These are phyloP conservation scores for Alternaria triticina DNA, from an alignment of 2,329 filamentous ascomycete genomes.

Conservation along the genomic window DNA sequence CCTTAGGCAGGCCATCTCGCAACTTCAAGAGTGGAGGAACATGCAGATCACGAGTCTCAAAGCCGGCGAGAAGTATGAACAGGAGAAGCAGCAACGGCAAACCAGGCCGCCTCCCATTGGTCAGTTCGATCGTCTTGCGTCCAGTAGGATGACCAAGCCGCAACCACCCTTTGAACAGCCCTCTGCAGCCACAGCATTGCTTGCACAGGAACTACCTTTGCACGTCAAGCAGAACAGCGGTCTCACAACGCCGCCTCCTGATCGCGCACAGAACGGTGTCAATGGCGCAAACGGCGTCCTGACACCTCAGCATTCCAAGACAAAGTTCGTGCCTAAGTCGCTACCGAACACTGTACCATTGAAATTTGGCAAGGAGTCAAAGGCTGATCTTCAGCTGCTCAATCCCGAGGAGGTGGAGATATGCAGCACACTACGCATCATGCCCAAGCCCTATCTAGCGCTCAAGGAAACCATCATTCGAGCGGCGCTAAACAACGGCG, in stretches of 20 bases:
- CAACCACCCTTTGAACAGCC: constrained; percentile 70
- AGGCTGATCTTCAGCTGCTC: constrained; percentile 83
- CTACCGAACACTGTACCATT: constrained; percentile 69
- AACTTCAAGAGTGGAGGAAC: constrained; percentile 92
- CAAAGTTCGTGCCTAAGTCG: constrained; percentile 62
- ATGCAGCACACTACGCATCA: constrained; percentile 81
- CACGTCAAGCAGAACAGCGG: constrained; percentile 57
- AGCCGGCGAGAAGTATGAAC: constrained; percentile 89
- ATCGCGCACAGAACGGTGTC: constrained; percentile 58
- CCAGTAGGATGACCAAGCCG: constrained; percentile 70
- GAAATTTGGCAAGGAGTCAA: constrained; percentile 74
- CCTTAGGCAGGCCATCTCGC: constrained; percentile 83
- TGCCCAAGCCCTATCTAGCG: constrained; percentile 92
- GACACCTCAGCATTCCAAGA: constrained; percentile 48
- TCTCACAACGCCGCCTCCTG: constrained; percentile 50
- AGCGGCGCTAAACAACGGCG: constrained; percentile 88
- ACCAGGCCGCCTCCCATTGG: constrained; percentile 72
- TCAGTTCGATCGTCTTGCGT: constrained; percentile 83
- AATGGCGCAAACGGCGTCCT: constrained; percentile 50
- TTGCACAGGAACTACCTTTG: constrained; percentile 78
- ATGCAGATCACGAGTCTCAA: constrained; percentile 84
- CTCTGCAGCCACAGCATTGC: constrained; percentile 75
- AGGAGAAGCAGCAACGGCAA: constrained; percentile 79
- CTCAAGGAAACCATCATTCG: constrained; percentile 93
- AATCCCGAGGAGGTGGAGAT: constrained; percentile 84